A percentile compares a stretch with the other conserved stretches of the same genome.
phyloP scores from a whole-genome alignment of 345 rosid species.

The Combretum micranthum region DNA sequence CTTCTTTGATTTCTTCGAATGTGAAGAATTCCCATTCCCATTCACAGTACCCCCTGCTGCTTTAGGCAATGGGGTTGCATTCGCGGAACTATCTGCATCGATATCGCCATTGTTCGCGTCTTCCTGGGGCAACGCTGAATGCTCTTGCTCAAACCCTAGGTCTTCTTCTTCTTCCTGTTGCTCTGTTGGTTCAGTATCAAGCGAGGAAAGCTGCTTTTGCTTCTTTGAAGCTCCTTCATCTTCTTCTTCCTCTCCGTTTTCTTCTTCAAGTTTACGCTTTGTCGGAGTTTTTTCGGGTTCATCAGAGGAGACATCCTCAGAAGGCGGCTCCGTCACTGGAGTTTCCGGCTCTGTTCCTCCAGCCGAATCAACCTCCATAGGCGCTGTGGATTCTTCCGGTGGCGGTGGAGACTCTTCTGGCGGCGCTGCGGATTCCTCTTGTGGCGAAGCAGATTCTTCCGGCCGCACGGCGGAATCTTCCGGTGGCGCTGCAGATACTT shows the following conservation, averaged over 20 bases:
- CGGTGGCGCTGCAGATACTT: not conserved
- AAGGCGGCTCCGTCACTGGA: constrained; percentile 41
- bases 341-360: constrained; percentile 14
- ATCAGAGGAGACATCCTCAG: constrained; percentile 51
- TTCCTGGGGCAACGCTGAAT: constrained; percentile 8
- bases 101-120: constrained; percentile 4
- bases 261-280: constrained; percentile 30
- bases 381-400: no score
- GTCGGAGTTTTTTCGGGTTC: constrained; percentile 41
- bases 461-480: not conserved
- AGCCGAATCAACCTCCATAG: no score
- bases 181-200: constrained; percentile 10
- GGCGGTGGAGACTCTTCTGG: no score
- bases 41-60: no score
- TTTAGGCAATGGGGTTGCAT: not conserved
- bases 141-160: constrained; percentile 9
- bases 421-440: not conserved
- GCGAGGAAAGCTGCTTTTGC: constrained; percentile 50
- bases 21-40: not conserved
- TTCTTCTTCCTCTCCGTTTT: constrained; percentile 38
- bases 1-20: constrained; percentile 77
- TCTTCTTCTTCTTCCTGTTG: constrained; percentile 13
- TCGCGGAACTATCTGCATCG: not conserved
- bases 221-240: constrained; percentile 60
- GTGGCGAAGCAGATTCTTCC: not conserved